Evolutionary conservation across 176 grass and related monocot genomes (phyloP), one percentile per base, ranked within the genome.

Genomic region (Avena atlantica): DNA sequence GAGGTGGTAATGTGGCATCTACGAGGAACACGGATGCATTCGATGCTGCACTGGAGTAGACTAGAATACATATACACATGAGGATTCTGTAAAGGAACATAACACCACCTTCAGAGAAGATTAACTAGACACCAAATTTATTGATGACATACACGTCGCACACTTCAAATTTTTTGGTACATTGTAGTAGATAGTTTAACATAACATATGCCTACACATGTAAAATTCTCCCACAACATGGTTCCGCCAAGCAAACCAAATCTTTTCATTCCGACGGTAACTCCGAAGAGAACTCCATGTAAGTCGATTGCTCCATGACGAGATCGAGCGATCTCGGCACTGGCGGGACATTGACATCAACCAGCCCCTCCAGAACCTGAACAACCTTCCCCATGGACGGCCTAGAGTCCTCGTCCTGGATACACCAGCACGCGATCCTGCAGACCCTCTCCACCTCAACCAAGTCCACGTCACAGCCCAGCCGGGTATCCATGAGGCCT

Each of bases 351-450:
- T 15, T 16, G 15, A 76, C 8, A 4, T 59, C 53, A 13, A 78
- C 17, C 15, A 40, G 17, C 31, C 76, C 76, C 51, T 53, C 53
- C 2, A 78, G 29, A n/a, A 21, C 51, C 16, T 59, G 76, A 0
- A 78, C 53, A 2, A 78, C 27, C 1, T 5, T 20, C 16, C 17
- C 53, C 76, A 58, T 21, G 9, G 53, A 1, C 4, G 76, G 76
- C 53, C 53, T 58, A 19, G 16, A 2, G 0, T 4, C 19, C 36
- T 80, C 47, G 56, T 91, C 89, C 79, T 94, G 92, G n/a, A 94
- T 80, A 70, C 92, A 94, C 90, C 90, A 94, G 76, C 89, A 89
- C 19, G 89, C 87, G 60, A 80, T 87, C 61, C 12, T 78, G 57
- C 92, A 94, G 9, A 20, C 76, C 12, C 92, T 64, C 0, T 78